phyloP scores from a whole-genome alignment of 306 rosid species.

The Astragalus membranaceus region DNA sequence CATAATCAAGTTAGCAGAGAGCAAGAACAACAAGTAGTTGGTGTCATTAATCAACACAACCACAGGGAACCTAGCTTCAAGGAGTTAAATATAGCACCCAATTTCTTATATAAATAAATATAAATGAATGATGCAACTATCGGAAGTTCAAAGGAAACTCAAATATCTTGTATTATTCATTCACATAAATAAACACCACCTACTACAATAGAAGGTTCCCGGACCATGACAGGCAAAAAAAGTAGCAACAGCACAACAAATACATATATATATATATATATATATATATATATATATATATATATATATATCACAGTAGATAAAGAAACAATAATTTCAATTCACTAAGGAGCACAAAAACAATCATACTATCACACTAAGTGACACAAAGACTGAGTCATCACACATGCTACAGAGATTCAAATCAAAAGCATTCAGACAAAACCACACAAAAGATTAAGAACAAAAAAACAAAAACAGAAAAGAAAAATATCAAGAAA shows the following conservation, averaged over 20 bases:
- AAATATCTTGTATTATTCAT: no score
- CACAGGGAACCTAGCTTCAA: not conserved
- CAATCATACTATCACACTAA: not conserved
- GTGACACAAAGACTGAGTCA: not conserved
- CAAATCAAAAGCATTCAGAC: conserved; percentile 5
- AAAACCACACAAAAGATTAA: not conserved
- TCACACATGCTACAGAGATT: not conserved
- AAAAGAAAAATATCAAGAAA: not conserved
- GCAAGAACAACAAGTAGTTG: not conserved
- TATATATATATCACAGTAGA: not conserved
- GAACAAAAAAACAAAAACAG: not conserved
- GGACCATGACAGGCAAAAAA: not conserved
- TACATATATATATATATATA: no score
- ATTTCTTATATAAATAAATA: no score
- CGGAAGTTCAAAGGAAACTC: no score
- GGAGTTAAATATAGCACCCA: not conserved
- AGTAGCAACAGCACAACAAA: conserved; percentile 2
- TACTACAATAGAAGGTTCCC: not conserved
- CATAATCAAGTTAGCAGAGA: not conserved
- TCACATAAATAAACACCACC: not conserved
- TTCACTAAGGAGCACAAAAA: not conserved
- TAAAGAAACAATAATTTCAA: not conserved
- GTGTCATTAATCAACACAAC: not conserved
- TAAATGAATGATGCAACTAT: not conserved
- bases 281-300: no score